phyloP scores from a whole-genome alignment of 768 basidiomycete species.

The Leccinum sublutescens region DNA sequence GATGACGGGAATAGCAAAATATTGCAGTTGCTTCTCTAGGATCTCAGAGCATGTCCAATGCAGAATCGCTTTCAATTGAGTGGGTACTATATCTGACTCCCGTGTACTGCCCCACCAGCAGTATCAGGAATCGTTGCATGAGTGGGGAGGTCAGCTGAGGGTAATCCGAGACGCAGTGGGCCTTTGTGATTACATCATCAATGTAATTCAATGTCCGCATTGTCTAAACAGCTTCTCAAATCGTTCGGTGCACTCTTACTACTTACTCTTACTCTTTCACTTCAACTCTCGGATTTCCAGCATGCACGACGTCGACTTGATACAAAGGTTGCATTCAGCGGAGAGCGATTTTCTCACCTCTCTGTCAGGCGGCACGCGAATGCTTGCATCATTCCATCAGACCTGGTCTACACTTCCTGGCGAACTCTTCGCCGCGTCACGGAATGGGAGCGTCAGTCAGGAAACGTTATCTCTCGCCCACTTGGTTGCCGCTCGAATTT shows the following conservation, averaged over 20 bases:
- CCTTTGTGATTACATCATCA: background rate
- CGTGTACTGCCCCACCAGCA: too few species aligned
- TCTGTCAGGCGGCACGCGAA: background rate
- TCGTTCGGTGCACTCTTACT: background rate
- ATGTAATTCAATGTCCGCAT: slow-evolving; percentile 15
- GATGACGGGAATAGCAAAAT: background rate
- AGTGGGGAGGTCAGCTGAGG: too few species aligned
- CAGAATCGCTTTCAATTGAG: background rate
- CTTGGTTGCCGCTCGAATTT: slow-evolving; percentile 3
- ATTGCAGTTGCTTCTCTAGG: background rate
- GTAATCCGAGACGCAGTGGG: too few species aligned
- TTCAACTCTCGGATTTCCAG: background rate
- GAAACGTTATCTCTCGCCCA: slow-evolving; percentile 3
- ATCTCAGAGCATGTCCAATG: background rate
- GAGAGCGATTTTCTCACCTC: slow-evolving; percentile 4
- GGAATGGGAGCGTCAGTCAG: background rate
- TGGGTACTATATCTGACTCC: too few species aligned
- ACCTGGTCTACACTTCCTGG: background rate
- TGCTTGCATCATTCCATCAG: background rate
- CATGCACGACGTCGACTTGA: slow-evolving; percentile 7
- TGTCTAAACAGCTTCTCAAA: background rate
- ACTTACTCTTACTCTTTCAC: background rate
- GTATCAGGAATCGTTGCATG: too few species aligned
- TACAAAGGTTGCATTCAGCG: background rate
- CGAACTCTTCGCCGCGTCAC: background rate